Evolutionary conservation across 2,329 filamentous ascomycete species (phyloP), one percentile per base, ranked within the genome.

Genomic region (Aquanectria penicillioides): DNA sequence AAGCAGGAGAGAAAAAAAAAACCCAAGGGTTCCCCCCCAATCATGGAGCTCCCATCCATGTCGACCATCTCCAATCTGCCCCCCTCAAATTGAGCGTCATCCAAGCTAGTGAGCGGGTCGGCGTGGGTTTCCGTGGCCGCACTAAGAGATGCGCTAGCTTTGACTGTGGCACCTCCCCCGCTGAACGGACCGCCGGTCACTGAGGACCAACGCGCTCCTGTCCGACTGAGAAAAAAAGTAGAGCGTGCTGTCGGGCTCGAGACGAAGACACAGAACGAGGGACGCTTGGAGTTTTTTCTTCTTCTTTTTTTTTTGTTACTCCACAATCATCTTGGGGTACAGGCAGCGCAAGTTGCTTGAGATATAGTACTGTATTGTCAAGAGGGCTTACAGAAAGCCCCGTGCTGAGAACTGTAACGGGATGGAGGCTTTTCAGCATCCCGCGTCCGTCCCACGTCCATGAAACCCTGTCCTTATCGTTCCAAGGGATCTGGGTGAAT

Each of bases 21-120:
- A 48, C 22, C 44, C 49, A 50, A 61, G 46, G 33, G 44, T 50
- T 57, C 41, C 40, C 23, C 15, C 38, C 26, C 47, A 56, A 59
- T 18, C 31, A 48, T 55, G 57, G 34, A 53, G 52, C 60, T 58
- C 43, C 10, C 6, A 31, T 53, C 55, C 56, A 59, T 59, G 56
- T 48, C 47, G 28, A 29, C 50, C 56, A 46, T 57, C 43, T 64
- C 37, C 62, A 55, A 66, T 66, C 59, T 59, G 28, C 49, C 37
- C 50, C 34, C 26, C 44, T 43, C 52, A 34, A 57, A 41, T 58
- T 65, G 65, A 60, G 65, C 59, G 57, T 67, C 66, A 68, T 65
- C 41, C 63, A 63, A 47, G 37, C 59, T 63, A 58, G 53, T 53
- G 61, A 36, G 49, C 49, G 51, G 54, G 54, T 51, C 54, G 41